Evolutionary conservation across 169 alveolate species (phyloP), one percentile per base, ranked within the genome.

Genomic region (Amoebophrya sp.): DNA sequence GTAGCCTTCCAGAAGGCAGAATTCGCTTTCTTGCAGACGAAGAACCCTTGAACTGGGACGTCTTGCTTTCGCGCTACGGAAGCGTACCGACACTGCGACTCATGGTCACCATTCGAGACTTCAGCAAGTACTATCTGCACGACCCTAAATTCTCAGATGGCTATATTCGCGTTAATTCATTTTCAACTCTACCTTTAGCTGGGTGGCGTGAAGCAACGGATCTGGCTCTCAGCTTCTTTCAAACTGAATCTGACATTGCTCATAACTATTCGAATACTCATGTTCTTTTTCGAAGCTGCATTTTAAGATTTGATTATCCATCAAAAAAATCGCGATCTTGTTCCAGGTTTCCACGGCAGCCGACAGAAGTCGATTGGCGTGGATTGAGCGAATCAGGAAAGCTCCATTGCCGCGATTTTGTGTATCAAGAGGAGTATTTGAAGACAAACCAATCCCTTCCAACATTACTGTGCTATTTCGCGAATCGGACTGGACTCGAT

Each of bases 401-500:
- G 3, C 2, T 36, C 36, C 83, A 36, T 29, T 65, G 83, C n/a
- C 83, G 83, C 39, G 83, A 65, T 36, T 65, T 26, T 36, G 83
- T 65, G 2, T 65, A 26, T 18, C 83, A 65, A 18, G 83, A 65
- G 83, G 83, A 65, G 83, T 65, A 65, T 36, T 36, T 29, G 83
- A 65, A 65, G 12, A 6, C 83, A 36, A 18, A 65, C 83, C 83
- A 26, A 6, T 26, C 36, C 2, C 83, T 65, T 29, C 83, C 83
- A 29, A 29, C 18, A 18, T 36, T 65, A 36, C 83, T 65, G 36
- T 36, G 83, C 18, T 65, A 12, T 18, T 26, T 65, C 2, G 83
- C 83, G 83, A 65, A 65, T 26, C 83, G 83, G 83, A 65, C 83
- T 10, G 83, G 83, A 0, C n/a, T 65, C 33, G 83, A 65, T 36